These are phyloP conservation scores for Calonectria hongkongensis DNA, from an alignment of 2,329 filamentous ascomycete species.

Conservation along the genomic window DNA sequence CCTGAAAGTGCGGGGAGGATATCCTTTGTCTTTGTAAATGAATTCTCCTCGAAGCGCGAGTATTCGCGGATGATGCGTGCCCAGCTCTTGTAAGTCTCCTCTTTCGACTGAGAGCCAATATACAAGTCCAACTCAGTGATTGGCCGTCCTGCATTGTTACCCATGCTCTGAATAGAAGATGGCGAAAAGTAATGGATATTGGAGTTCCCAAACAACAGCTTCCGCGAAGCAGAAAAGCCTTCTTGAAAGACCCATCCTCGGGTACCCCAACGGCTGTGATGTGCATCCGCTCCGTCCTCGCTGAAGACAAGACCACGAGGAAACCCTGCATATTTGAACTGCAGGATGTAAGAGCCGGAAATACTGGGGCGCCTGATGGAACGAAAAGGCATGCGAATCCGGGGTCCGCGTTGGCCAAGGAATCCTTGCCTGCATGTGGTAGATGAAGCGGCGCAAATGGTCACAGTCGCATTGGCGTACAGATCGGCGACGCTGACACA, in stretches of 20 bases:
- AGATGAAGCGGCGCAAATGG: slow-evolving; percentile 10
- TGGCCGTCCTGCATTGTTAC: background rate
- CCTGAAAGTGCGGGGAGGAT: slow-evolving; percentile 1
- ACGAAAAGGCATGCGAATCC: background rate
- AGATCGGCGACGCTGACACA: slow-evolving; percentile 8
- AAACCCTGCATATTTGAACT: slow-evolving; percentile 20
- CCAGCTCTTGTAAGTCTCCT: slow-evolving; percentile 17
- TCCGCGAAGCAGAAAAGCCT: slow-evolving; percentile 2
- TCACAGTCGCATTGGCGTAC: slow-evolving; percentile 6
- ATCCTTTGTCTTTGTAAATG: slow-evolving; percentile 21
- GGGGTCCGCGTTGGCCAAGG: slow-evolving; percentile 3
- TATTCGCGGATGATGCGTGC: slow-evolving; percentile 17
- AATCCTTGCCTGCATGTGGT: slow-evolving; percentile 9
- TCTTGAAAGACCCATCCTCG: slow-evolving; percentile 20
- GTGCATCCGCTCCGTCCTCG: background rate
- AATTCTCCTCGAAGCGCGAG: slow-evolving; percentile 12
- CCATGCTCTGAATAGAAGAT: background rate
- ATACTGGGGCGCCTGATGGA: background rate
- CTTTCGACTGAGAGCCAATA: background rate
- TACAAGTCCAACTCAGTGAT: background rate
- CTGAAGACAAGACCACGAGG: slow-evolving; percentile 14
- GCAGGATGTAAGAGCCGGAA: slow-evolving; percentile 1
- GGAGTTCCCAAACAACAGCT: slow-evolving; percentile 14
- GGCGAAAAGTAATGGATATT: slow-evolving; percentile 8
- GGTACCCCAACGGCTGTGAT: slow-evolving; percentile 11